These are phyloP conservation scores for Hyphopichia khmerensis DNA, from an alignment of 1,139 yeast genomes.

Conservation along the genomic window DNA sequence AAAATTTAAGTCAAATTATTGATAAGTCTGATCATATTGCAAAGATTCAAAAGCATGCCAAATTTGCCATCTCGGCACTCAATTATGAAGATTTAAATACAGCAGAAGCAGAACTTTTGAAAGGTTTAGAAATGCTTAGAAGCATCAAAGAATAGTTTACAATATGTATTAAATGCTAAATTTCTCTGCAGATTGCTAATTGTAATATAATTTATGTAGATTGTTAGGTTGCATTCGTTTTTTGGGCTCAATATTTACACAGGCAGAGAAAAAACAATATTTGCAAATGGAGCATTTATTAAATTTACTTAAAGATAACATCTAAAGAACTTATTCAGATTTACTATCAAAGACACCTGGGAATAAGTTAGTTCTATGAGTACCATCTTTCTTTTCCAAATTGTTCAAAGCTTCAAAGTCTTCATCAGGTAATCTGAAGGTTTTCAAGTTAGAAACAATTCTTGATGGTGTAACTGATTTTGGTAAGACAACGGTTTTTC, in stretches of 20 bases:
- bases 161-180: too few species aligned
- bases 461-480: slow-evolving; percentile 46
- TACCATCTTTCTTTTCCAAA: slow-evolving; percentile 29
- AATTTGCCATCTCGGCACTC: slow-evolving; percentile 89
- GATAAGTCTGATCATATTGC: slow-evolving; percentile 59
- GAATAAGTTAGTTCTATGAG: slow-evolving; percentile 26
- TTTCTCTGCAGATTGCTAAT: too few species aligned
- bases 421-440: slow-evolving; percentile 28
- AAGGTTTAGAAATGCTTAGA: slow-evolving; percentile 54
- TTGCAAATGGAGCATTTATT: too few species aligned
- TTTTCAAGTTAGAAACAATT: slow-evolving; percentile 32
- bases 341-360: slow-evolving; percentile 1
- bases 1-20: slow-evolving; percentile 50
- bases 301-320: too few species aligned
- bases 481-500: slow-evolving; percentile 54
- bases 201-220: too few species aligned
- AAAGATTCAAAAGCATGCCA: slow-evolving; percentile 82
- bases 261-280: not conserved
- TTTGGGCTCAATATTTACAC: too few species aligned
- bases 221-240: too few species aligned
- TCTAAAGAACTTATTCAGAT: not conserved
- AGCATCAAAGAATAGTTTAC: slow-evolving; percentile 9
- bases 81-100: slow-evolving; percentile 87
- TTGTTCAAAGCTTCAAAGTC: slow-evolving; percentile 34
- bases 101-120: slow-evolving; percentile 70